These are phyloP conservation scores for Fusarium praegraminearum DNA, from an alignment of 2,329 filamentous ascomycete genomes.

Conservation along the genomic window DNA sequence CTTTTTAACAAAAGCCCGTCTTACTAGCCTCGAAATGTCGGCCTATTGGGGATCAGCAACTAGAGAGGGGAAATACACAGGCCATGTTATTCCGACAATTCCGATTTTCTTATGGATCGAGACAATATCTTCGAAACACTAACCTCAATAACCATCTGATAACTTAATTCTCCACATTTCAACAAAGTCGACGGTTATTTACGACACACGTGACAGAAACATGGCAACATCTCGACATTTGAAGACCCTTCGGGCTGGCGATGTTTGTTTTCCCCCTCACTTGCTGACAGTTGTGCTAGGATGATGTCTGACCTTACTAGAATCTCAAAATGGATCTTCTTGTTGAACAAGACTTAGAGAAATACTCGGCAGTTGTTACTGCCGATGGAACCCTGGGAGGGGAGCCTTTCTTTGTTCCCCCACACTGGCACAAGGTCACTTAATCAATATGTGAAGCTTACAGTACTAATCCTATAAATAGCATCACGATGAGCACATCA, in stretches of 20 bases:
- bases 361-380: neutral
- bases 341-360: neutral
- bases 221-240: neutral
- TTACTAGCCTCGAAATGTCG: no score
- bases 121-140: neutral
- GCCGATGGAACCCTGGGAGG: neutral
- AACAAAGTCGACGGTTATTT: neutral
- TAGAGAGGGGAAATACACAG: neutral
- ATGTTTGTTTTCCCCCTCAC: neutral
- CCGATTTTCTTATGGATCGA: neutral
- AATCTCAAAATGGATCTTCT: neutral
- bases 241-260: neutral
- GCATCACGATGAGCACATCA: neutral
- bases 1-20: no score
- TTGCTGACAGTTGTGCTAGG: fast-evolving
- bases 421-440: neutral
- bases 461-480: fast-evolving
- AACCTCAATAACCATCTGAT: neutral
- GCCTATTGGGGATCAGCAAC: neutral
- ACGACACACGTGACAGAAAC: neutral
- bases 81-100: neutral
- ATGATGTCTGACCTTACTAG: neutral
- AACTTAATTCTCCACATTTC: no score
- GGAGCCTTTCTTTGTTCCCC: neutral
- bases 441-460: no score